Percentiles rank a stretch among this genome's conserved stretches.
Conservation (phyloP, 2,329 filamentous ascomycete species). For the Lachnellula cervina region DNA sequence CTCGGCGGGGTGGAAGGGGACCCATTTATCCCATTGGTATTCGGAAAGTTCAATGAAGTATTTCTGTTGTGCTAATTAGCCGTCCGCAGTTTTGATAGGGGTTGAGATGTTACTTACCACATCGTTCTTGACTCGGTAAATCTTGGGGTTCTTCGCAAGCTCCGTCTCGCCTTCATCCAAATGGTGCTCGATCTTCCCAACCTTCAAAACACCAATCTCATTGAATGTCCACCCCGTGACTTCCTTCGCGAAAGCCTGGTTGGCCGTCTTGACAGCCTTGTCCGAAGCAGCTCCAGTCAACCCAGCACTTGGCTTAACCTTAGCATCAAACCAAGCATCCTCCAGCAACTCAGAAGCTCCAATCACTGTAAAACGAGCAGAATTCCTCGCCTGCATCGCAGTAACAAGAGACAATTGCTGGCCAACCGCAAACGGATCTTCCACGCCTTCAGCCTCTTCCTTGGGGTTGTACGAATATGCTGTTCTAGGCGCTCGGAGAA, state of each 20-base stretch:
- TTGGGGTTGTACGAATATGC: conserved; percentile 94
- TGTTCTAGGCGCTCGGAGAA: conserved; percentile 76
- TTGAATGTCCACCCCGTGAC: conserved; percentile 95
- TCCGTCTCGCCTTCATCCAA: conserved; percentile 52
- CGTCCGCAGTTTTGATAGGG: not conserved
- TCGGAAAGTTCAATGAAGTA: conserved; percentile 75
- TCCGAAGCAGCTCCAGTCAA: conserved; percentile 39
- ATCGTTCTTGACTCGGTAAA: conserved; percentile 95
- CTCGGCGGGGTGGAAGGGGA: conserved; percentile 65
- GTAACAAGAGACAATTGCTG: conserved; percentile 81
- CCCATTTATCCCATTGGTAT: conserved; percentile 69
- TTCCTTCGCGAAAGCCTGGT: conserved; percentile 79
- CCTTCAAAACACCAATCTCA: conserved; percentile 83
- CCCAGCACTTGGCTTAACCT: conserved; percentile 51
- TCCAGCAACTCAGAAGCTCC: conserved; percentile 83
- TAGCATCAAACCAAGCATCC: conserved; percentile 82
- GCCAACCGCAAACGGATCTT: conserved; percentile 82
- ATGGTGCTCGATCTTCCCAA: conserved; percentile 78
- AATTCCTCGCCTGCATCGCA: conserved; percentile 85
- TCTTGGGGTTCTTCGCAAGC: conserved; percentile 66
- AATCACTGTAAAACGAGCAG: conserved; percentile 79
- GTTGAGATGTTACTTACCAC: conserved; percentile 62
- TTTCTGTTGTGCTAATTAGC: conserved; percentile 13
- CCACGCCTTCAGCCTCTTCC: conserved; percentile 67
- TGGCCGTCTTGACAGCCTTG: conserved; percentile 57